phyloP scores from a whole-genome alignment of 768 basidiomycete species.

The Russula lepida region DNA sequence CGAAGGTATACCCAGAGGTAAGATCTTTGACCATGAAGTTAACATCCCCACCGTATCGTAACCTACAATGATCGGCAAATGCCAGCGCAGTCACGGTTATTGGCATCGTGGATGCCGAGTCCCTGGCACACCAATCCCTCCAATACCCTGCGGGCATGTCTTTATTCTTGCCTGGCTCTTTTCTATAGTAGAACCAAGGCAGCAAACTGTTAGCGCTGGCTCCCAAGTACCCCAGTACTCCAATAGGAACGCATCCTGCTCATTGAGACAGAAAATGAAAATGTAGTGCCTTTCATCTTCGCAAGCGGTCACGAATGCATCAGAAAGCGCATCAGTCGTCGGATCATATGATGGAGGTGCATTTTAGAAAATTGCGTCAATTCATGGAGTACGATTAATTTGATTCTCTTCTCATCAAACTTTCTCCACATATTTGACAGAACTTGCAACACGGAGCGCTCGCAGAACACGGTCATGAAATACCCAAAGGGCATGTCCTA shows the following conservation, averaged over 20 bases:
- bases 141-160: neutral
- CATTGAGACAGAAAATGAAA: constrained; percentile 9
- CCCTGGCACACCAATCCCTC: neutral
- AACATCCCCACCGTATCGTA: no score
- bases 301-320: constrained; percentile 19
- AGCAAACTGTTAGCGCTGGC: neutral
- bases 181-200: neutral
- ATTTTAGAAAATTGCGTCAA: constrained; percentile 17
- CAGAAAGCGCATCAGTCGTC: constrained; percentile 5
- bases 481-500: constrained; percentile 19
- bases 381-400: constrained; percentile 22
- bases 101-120: neutral
- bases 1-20: no score
- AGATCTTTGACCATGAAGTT: no score
- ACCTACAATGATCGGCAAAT: neutral
- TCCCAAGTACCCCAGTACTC: neutral
- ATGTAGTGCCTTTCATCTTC: constrained; percentile 23
- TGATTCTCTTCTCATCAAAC: neutral
- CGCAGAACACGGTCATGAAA: constrained; percentile 1
- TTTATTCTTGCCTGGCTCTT: neutral
- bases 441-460: constrained; percentile 19
- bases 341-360: constrained; percentile 13
- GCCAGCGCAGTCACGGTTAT: neutral
- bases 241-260: neutral
- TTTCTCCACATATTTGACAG: constrained; percentile 6